These are phyloP conservation scores for Rhytidiadelphus loreus DNA, from an alignment of 225 moss, liverwort and hornwort species.

Conservation along the genomic window DNA sequence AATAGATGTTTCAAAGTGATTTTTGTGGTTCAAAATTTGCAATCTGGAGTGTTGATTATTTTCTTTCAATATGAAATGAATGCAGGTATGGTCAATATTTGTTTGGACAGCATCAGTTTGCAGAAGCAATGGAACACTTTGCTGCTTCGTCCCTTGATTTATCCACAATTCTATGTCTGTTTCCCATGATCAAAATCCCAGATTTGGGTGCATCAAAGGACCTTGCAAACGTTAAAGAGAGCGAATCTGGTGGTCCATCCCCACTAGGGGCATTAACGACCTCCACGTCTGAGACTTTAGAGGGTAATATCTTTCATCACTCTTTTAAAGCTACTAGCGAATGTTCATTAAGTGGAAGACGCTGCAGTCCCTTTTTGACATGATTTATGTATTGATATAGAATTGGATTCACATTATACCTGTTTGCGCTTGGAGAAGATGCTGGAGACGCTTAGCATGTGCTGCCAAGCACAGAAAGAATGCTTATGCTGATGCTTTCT, in stretches of 20 bases:
- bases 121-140: conserved; percentile 89
- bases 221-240: conserved; percentile 30
- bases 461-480: not conserved
- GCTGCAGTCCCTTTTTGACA: not conserved
- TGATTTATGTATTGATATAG: not conserved
- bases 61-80: not conserved
- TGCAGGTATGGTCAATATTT: conserved; percentile 80
- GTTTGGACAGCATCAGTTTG: conserved; percentile 72
- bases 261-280: conserved; percentile 14
- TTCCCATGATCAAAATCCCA: conserved; percentile 76
- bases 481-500: not conserved
- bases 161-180: conserved; percentile 64
- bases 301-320: conserved; percentile 14
- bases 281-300: conserved; percentile 37
- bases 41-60: not conserved
- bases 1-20: not conserved
- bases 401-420: not conserved
- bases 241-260: conserved; percentile 32
- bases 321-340: not conserved
- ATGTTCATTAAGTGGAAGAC: not conserved
- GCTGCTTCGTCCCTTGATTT: conserved; percentile 89
- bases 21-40: not conserved
- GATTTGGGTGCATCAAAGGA: conserved; percentile 9
- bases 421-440: not conserved
- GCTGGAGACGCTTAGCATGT: not conserved